phyloP scores from a whole-genome alignment of 331 rosid species.

The Phaseolus coccineus region DNA sequence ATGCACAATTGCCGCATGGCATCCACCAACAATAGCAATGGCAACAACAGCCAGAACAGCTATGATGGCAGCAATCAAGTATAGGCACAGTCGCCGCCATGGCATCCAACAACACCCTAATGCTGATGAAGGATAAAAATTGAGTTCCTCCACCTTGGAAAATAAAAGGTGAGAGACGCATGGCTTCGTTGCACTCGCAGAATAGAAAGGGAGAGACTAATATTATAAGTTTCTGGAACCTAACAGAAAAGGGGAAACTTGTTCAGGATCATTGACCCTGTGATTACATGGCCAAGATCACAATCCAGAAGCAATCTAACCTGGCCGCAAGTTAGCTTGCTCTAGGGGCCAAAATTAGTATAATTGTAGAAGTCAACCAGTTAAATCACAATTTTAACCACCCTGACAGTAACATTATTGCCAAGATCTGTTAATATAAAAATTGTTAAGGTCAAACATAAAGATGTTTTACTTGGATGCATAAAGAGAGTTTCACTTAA shows the following conservation, averaged over 20 bases:
- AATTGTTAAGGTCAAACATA: conserved; percentile 18
- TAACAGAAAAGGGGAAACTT: neutral
- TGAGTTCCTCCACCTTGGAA: conserved; percentile 83
- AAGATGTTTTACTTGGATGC: neutral
- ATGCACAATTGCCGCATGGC: conserved; percentile 59
- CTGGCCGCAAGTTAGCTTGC: neutral
- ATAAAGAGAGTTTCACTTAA: conserved; percentile 22
- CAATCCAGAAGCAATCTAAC: neutral
- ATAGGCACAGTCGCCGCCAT: conserved; percentile 21
- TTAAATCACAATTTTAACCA: neutral
- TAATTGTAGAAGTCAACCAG: neutral
- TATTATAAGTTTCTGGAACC: neutral
- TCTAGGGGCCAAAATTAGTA: neutral
- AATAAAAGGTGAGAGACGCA: conserved; percentile 40
- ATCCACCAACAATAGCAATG: conserved; percentile 42
- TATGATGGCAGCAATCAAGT: conserved; percentile 5
- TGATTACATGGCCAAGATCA: neutral
- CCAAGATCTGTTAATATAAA: conserved; percentile 21
- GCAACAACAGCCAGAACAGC: conserved; percentile 65
- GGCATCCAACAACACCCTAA: conserved; percentile 56
- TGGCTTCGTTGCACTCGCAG: neutral
- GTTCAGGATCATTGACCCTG: neutral
- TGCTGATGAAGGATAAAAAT: conserved; percentile 69
- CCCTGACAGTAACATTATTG: conserved; percentile 14
- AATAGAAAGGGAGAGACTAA: neutral